Evolutionary conservation across 73 alveolate species (phyloP), one percentile per base, ranked within the genome.

Genomic region (Paramecium sonneborni): DNA sequence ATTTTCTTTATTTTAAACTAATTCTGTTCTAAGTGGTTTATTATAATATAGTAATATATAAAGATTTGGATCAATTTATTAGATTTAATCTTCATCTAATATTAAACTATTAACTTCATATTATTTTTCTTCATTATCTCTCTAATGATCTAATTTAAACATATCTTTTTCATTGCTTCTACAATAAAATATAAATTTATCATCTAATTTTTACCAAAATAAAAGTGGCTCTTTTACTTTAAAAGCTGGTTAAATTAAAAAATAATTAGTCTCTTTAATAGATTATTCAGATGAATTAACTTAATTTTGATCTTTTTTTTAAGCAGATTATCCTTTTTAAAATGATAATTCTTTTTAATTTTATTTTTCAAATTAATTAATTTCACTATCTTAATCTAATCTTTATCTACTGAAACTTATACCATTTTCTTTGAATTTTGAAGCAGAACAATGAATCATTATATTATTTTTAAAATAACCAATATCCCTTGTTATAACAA

Each of bases 181-280:
- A 34, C 69, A 79, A 44, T 79, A 79, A 14, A 79, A 79, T 3
- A 79, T 79, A 21, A 43, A 79, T 79, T 79, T 79, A 23, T 79
- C 90, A 79, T 79, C 90, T 11, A 79, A 79, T 15, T 46, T 79
- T 79, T 38, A 30, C 90, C 90, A 79, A 20, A 79, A 79, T 30
- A 37, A 12, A 26, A 23, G 28, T 20, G 34, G 32, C 10, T 46
- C 55, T 12, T 39, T 21, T 24, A 79, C 72, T 10, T 41, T 26
- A 21, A 30, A 41, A 24, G 76, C 41, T 20, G 90, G 90, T 20
- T 79, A 23, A 43, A 79, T 32, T n/a, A 46, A 43, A 79, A 79
- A 9, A 79, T 79, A 79, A 43, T 79, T 79, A 7, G 35, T 41
- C 21, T 79, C 90, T 46, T 79, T 41, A 1, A n/a, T 14, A 15